Percentiles rank a stretch among this genome's conserved stretches.
Conservation (phyloP, 768 basidiomycete genomes). For the Mycena rebaudengoi region DNA sequence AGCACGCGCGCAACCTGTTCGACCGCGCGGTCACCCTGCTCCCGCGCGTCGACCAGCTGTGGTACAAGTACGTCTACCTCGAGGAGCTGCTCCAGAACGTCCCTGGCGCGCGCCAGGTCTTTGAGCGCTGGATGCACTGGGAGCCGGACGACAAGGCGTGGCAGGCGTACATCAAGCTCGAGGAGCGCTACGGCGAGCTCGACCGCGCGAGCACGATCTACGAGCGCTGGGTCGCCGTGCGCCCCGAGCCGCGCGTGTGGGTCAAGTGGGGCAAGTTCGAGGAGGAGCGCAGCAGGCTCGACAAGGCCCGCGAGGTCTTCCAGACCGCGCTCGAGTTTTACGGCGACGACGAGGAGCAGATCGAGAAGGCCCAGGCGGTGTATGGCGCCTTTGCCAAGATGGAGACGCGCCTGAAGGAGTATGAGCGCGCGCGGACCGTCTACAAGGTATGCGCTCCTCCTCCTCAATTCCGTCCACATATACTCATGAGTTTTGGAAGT, state of each 20-base stretch:
- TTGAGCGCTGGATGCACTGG: constrained; percentile 99
- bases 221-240: constrained; percentile 86
- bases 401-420: constrained; percentile 97
- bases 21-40: constrained; percentile 97
- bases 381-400: constrained; percentile 96
- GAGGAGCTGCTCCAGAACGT: constrained; percentile 97
- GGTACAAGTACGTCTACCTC: constrained; percentile 99
- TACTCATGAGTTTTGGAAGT: constrained; percentile 63
- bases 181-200: constrained; percentile 89
- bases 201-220: constrained; percentile 94
- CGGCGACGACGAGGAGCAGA: constrained; percentile 87
- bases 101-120: constrained; percentile 95
- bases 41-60: constrained; percentile 94
- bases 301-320: constrained; percentile 88
- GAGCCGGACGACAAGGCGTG: constrained; percentile 99
- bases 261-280: constrained; percentile 31
- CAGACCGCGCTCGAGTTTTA: constrained; percentile 92
- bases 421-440: constrained; percentile 94
- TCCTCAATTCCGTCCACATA: not conserved
- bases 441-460: constrained; percentile 78
- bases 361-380: constrained; percentile 97
- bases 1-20: constrained; percentile 95
- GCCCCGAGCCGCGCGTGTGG: constrained; percentile 31
- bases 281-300: constrained; percentile 41
- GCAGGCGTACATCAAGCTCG: constrained; percentile 99